phyloP scores from a whole-genome alignment of 768 basidiomycete genomes.

The Boletus vermiculosoides region DNA sequence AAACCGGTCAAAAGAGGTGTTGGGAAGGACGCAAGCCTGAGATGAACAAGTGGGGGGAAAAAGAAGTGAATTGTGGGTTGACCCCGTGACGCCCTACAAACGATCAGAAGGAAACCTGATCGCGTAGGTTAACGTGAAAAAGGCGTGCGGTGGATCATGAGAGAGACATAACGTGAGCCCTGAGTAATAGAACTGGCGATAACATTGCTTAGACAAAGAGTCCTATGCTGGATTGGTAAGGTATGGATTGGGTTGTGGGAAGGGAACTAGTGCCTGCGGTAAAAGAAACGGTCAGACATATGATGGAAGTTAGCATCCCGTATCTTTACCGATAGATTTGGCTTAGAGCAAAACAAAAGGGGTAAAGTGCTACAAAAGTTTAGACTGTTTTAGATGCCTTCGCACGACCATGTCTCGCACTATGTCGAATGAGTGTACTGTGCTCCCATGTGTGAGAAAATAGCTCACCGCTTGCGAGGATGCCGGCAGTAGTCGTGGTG shows the following conservation, averaged over 20 bases:
- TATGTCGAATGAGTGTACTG: constrained; percentile 27
- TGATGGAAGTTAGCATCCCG: background rate
- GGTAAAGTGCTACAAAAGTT: constrained; percentile 47
- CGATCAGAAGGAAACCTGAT: background rate
- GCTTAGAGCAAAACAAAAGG: background rate
- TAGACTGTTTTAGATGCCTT: constrained; percentile 72
- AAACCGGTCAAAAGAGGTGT: background rate
- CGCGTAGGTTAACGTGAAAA: background rate
- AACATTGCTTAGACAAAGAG: constrained; percentile 14
- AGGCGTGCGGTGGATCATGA: constrained; percentile 3
- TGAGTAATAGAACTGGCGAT: constrained; percentile 12
- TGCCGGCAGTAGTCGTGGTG: constrained; percentile 68
- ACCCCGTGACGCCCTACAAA: background rate
- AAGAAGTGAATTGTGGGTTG: background rate
- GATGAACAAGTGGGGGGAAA: background rate
- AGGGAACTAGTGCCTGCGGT: constrained; percentile 2
- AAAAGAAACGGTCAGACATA: background rate
- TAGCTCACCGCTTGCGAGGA: constrained; percentile 67
- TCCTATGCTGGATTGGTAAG: constrained; percentile 6
- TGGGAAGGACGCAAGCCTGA: background rate
- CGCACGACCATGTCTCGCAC: constrained; percentile 83
- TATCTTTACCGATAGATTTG: constrained; percentile 9
- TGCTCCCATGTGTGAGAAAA: background rate
- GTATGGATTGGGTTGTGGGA: constrained; percentile 1
- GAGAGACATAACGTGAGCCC: constrained; percentile 3